These are phyloP conservation scores for Acer yangbiense DNA, from an alignment of 345 rosid genomes.

Conservation along the genomic window DNA sequence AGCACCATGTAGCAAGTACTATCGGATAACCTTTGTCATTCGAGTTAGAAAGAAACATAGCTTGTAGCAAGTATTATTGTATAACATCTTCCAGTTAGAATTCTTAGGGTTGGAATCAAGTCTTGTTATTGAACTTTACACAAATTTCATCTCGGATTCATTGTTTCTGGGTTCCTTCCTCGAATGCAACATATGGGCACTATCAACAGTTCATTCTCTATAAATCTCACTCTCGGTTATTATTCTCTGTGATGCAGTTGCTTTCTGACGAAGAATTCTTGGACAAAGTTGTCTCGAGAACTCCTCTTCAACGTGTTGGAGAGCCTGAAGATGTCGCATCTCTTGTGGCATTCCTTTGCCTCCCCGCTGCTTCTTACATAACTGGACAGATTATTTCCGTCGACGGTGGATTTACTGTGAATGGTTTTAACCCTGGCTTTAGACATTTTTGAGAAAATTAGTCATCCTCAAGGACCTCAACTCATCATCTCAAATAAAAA, in stretches of 20 bases:
- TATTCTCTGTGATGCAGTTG: conserved; percentile 36
- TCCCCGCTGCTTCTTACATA: conserved; percentile 77
- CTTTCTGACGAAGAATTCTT: conserved; percentile 49
- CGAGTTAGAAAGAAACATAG: background rate
- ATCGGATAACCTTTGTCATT: background rate
- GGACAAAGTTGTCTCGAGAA: conserved; percentile 52
- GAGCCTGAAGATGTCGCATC: conserved; percentile 84
- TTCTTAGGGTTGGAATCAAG: background rate
- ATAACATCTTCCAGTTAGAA: background rate
- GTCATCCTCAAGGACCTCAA: background rate
- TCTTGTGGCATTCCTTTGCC: conserved; percentile 64
- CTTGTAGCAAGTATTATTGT: too few relatives aligned
- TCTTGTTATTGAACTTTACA: background rate
- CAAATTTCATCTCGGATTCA: background rate
- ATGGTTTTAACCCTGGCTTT: conserved; percentile 42
- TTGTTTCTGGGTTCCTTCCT: background rate
- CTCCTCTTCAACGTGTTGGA: conserved; percentile 77
- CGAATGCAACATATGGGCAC: background rate
- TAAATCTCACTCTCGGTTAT: background rate
- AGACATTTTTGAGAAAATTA: conserved; percentile 5
- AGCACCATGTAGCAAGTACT: background rate
- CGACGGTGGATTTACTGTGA: conserved; percentile 63
- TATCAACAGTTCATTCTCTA: background rate
- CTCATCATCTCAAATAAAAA: background rate
- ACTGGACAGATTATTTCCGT: conserved; percentile 70